A percentile compares a stretch with the other conserved stretches of the same genome.
Conservation (phyloP, 2,329 filamentous ascomycete species). For the Uncinocarpus reesii region DNA sequence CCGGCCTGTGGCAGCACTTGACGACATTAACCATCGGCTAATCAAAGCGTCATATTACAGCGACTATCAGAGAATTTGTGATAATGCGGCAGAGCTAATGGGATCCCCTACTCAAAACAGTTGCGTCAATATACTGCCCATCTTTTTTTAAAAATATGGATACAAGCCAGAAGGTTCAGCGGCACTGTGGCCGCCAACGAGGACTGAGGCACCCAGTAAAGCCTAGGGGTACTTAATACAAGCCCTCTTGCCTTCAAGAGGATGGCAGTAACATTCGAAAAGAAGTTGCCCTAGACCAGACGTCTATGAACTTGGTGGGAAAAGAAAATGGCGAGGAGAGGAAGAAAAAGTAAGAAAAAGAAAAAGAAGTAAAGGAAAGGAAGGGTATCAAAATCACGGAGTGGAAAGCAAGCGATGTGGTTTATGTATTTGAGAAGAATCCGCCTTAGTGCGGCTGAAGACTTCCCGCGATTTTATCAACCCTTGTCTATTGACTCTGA, state of each 20-base stretch:
- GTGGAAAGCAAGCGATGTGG: not conserved
- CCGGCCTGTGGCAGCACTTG: too few species aligned
- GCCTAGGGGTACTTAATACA: too few species aligned
- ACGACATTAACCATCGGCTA: not conserved
- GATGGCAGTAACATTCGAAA: too few species aligned
- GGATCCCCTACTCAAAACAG: too few species aligned
- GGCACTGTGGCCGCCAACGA: too few species aligned
- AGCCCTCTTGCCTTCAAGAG: too few species aligned
- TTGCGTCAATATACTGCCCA: not conserved
- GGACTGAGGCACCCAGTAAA: too few species aligned
- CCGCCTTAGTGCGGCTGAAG: conserved; percentile 1
- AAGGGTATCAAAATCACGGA: not conserved
- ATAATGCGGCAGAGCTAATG: not conserved
- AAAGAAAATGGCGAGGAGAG: not conserved
- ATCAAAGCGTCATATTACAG: too few species aligned
- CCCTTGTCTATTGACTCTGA: not conserved
- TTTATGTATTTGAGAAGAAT: not conserved
- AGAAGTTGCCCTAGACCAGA: too few species aligned
- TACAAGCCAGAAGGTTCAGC: not conserved
- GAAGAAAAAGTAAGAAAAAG: not conserved
- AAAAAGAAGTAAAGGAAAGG: not conserved
- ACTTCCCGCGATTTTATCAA: conserved; percentile 2
- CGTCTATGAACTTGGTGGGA: too few species aligned
- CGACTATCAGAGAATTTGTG: not conserved
- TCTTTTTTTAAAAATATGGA: not conserved